A percentile compares a stretch with the other conserved stretches of the same genome.
Evolutionary conservation across 495 filamentous ascomycete species (phyloP).

Genomic region (Staphylotrichum longicolle): DNA sequence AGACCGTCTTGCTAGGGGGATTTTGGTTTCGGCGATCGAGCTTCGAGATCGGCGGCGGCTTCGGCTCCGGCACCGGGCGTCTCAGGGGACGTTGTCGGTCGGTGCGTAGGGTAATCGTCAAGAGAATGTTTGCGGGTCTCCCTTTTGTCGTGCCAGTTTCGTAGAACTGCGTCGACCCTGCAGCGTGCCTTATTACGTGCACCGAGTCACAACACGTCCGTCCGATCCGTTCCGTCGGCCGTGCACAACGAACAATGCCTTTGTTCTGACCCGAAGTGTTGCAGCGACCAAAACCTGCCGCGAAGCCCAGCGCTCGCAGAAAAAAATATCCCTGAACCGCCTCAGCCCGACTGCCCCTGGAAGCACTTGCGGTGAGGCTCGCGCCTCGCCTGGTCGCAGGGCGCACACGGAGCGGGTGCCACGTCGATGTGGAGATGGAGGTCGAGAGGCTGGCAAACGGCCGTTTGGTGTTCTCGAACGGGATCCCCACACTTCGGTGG

Average conservation of each 20-base stretch:
- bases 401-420: slow-evolving; percentile 12
- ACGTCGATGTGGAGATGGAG: slow-evolving; percentile 21
- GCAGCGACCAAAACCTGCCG: background rate
- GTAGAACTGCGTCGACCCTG: background rate
- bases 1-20: background rate
- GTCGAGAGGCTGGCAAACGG: slow-evolving; percentile 9
- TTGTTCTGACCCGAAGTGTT: background rate
- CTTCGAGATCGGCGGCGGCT: slow-evolving; percentile 1
- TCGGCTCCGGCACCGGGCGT: slow-evolving; percentile 5
- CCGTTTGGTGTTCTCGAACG: slow-evolving; percentile 5
- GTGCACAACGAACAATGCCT: background rate
- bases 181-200: background rate
- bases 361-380: slow-evolving; percentile 11
- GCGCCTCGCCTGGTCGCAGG: slow-evolving; percentile 12
- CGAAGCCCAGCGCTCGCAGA: background rate
- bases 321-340: slow-evolving; percentile 3
- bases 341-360: background rate
- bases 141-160: background rate
- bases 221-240: background rate
- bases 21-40: background rate
- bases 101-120: background rate
- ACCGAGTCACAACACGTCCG: background rate
- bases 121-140: background rate
- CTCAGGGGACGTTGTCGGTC: background rate
- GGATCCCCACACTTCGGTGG: slow-evolving; percentile 7